Evolutionary conservation across 2,329 filamentous ascomycete genomes (phyloP).

Genomic region (Aspergillus aculeatus): DNA sequence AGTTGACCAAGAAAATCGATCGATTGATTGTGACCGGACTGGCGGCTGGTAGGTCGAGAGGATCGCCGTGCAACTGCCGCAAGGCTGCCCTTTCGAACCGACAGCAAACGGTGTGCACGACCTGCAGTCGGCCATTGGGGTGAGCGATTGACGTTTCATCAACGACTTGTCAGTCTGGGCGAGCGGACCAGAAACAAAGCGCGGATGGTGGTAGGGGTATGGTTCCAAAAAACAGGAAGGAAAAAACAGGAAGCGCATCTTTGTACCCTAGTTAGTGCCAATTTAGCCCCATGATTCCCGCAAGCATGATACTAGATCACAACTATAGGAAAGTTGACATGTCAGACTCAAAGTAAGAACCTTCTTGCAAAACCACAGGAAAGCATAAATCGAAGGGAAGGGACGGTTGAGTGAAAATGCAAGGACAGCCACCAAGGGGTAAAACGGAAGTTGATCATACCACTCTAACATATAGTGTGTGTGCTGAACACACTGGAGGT

Average conservation of each 20-base stretch:
- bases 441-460: background rate
- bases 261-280: background rate
- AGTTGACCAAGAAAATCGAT: background rate
- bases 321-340: background rate
- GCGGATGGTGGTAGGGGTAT: background rate
- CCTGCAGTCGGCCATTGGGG: background rate
- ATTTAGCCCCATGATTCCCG: too few species aligned
- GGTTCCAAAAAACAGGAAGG: background rate
- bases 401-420: background rate
- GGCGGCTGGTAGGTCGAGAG: background rate
- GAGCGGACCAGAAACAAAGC: background rate
- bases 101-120: background rate
- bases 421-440: background rate
- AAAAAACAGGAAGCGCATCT: background rate
- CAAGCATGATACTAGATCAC: background rate
- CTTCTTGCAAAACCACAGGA: background rate
- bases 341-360: background rate
- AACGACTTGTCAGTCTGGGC: background rate
- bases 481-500: background rate
- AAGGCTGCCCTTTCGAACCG: background rate
- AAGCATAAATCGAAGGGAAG: background rate
- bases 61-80: constrained; percentile 1
- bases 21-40: background rate
- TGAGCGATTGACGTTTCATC: background rate
- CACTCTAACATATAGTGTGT: background rate